Base-by-base conservation (phyloP, 129 eudicot species). In the Pittosporum tobira region DNA sequence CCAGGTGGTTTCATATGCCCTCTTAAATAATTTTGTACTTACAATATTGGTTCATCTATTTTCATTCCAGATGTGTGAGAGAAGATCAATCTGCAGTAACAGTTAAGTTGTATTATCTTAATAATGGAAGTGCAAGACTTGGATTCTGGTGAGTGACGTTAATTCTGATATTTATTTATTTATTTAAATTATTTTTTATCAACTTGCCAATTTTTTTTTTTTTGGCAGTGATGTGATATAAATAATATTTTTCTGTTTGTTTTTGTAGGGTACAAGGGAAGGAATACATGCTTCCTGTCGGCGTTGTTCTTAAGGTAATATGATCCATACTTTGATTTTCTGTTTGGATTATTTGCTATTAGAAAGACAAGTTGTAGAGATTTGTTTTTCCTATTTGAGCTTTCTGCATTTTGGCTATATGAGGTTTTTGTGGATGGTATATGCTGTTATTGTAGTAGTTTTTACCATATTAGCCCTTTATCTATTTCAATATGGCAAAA, bases 51-150 rank as follows among this genome's bases (percentile, higher is more conserved):
- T 48, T 24, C n/a, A 46, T 59, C 31, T 58, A 25, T 27, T 69
- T 7, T 29, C 14, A 26, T 71, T 53, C 15, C 82, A 90, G 98
- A 72, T 86, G 98, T 65, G 98, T 91, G 62, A 80, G 98, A 71
- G 90, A 83, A 67, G 98, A 91, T 51, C 94, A 83, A 48, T 86
- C 98, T 16, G 89, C 94, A 13, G 93, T 91, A 43, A 68, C 98
- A n/a, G 55, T 86, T 20, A 86, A 87, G 55, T 48, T 86, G 15
- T 87, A 91, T 70, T 91, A 91, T 63, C 83, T 91, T 26, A 81
- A 57, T 57, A 91, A 81, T 68, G 98, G 98, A 61, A 91, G 98
- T 69, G 98, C 98, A 63, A 81, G 96, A 54, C 87, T 91, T 38
- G 98, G 98, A 51, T 91, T 86, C 77, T 83, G 98, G 98, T 91